These are phyloP conservation scores for Alternaria metachromatica DNA, from an alignment of 2,329 filamentous ascomycete species.

Conservation along the genomic window DNA sequence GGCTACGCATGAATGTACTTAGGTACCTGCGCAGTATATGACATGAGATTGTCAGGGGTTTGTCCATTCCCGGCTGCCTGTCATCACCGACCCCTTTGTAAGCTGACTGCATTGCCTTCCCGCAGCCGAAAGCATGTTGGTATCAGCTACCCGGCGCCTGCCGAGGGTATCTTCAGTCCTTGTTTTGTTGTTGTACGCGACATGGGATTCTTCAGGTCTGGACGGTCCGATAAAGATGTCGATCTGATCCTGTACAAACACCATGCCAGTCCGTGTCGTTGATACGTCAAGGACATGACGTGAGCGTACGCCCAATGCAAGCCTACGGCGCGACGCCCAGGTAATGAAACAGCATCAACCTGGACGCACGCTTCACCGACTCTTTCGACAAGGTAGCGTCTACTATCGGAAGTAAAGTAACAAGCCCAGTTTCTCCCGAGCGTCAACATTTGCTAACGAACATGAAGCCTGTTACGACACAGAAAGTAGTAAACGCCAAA, in stretches of 20 bases:
- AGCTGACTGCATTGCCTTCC: background rate
- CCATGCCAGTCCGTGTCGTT: background rate
- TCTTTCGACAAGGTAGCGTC: background rate
- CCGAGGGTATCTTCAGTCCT: slow-evolving; percentile 49
- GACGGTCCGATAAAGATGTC: background rate
- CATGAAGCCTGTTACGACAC: background rate
- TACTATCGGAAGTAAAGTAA: background rate
- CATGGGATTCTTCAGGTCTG: background rate
- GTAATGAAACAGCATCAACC: background rate
- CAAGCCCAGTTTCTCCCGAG: background rate
- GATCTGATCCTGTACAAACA: background rate
- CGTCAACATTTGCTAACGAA: background rate
- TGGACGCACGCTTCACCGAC: background rate
- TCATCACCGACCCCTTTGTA: background rate
- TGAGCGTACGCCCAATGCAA: background rate
- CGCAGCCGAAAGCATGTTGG: background rate
- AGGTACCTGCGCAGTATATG: background rate
- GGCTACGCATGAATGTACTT: background rate
- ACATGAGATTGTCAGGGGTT: background rate
- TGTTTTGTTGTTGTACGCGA: slow-evolving; percentile 20
- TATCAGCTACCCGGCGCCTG: background rate
- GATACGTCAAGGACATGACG: background rate
- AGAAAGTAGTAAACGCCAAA: background rate
- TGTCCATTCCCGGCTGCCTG: background rate
- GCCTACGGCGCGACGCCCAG: background rate